Evolutionary conservation across 805 yeast species (phyloP).

Genomic region (Suhomyces prunicola): DNA sequence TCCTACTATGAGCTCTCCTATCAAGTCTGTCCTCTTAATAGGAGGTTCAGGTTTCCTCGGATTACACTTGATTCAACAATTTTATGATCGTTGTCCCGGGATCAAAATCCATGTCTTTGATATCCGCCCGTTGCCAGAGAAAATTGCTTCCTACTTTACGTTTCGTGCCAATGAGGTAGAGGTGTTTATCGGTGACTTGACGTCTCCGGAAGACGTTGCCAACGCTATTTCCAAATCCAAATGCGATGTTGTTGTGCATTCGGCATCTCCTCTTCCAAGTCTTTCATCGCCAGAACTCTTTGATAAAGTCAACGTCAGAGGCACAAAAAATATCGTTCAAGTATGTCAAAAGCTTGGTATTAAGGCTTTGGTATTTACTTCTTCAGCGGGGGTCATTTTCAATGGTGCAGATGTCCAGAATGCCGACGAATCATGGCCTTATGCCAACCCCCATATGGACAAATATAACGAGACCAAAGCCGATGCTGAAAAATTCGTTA

Average conservation of each 20-base stretch:
- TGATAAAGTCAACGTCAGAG: constrained; percentile 85
- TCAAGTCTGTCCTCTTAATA: constrained; percentile 69
- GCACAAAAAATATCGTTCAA: constrained; percentile 72
- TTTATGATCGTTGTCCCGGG: constrained; percentile 58
- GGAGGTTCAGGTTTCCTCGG: constrained; percentile 98
- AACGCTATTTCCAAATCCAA: constrained; percentile 55
- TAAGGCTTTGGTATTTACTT: constrained; percentile 83
- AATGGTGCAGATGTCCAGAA: constrained; percentile 90
- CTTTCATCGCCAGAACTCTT: constrained; percentile 68
- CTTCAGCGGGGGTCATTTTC: constrained; percentile 96
- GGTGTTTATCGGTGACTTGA: constrained; percentile 80
- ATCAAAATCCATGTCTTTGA: constrained; percentile 86
- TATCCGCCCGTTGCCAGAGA: constrained; percentile 80
- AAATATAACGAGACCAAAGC: constrained; percentile 96
- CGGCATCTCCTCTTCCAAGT: constrained; percentile 97
- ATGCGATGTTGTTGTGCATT: constrained; percentile 83
- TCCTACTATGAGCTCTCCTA: constrained; percentile 1
- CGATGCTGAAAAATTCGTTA: constrained; percentile 77
- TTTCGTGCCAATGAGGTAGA: constrained; percentile 58
- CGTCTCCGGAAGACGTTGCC: constrained; percentile 65
- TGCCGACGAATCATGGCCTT: constrained; percentile 93
- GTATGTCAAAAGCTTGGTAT: constrained; percentile 53
- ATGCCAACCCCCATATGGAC: constrained; percentile 90
- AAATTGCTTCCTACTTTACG: constrained; percentile 66
- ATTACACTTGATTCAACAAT: constrained; percentile 83